These are phyloP conservation scores for Umbelopsis sp. DNA, from an alignment of 192 early-diverging fungal species.

Conservation along the genomic window DNA sequence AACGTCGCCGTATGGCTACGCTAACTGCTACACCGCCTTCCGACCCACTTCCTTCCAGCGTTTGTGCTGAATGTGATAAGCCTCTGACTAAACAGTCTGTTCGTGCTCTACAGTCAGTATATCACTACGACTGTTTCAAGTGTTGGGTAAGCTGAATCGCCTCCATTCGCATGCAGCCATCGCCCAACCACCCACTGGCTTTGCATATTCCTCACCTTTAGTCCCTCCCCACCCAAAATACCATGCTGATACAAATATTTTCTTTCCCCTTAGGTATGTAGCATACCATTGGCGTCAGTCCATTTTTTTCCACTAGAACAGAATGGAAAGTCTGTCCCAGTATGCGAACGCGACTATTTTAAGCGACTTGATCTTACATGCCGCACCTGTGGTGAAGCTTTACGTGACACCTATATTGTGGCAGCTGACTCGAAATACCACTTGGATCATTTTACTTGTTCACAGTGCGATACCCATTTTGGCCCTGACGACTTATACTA, in stretches of 20 bases:
- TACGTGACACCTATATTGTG: slow-evolving; percentile 77
- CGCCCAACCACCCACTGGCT: neutral
- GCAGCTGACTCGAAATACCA: slow-evolving; percentile 81
- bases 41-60: slow-evolving; percentile 10
- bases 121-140: slow-evolving; percentile 24
- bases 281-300: slow-evolving; percentile 58
- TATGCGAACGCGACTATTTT: slow-evolving; percentile 74
- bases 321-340: slow-evolving; percentile 42
- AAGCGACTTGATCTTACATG: slow-evolving; percentile 63
- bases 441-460: slow-evolving; percentile 84
- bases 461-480: slow-evolving; percentile 72
- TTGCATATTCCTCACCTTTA: neutral
- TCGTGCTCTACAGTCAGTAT: slow-evolving; percentile 18
- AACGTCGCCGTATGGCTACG: slow-evolving; percentile 14
- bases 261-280: slow-evolving; percentile 46
- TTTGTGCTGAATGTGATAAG: slow-evolving; percentile 20
- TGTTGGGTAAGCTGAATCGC: slow-evolving; percentile 12
- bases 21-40: slow-evolving; percentile 1
- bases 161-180: neutral
- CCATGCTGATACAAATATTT: neutral
- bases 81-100: slow-evolving; percentile 18
- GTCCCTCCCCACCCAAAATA: neutral
- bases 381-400: slow-evolving; percentile 69
- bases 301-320: slow-evolving; percentile 57
- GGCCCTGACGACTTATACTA: slow-evolving; percentile 81